Conservation (phyloP, 1,284 basidiomycete genomes). For the Tilletia walkeri region DNA sequence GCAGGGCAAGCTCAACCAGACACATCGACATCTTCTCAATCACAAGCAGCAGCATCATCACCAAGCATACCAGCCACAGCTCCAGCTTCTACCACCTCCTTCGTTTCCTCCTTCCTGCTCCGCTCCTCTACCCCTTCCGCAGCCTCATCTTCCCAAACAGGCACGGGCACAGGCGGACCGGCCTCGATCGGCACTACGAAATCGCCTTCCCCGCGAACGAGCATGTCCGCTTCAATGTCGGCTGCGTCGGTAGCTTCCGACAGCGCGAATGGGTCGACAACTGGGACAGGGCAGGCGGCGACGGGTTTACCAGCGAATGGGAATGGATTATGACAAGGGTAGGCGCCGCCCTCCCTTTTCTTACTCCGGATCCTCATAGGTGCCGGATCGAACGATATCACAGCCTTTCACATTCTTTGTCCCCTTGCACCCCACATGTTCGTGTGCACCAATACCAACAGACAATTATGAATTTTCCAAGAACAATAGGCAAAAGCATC, state of each 20-base stretch:
- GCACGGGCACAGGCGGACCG: not conserved
- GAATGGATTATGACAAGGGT: too few species aligned
- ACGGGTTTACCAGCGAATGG: too few species aligned
- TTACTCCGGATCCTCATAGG: too few species aligned
- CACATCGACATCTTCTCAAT: conserved; percentile 1
- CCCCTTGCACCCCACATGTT: too few species aligned
- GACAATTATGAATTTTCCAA: too few species aligned
- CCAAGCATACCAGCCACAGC: not conserved
- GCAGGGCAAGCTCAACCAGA: conserved; percentile 32
- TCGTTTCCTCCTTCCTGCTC: not conserved
- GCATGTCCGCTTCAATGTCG: conserved; percentile 2
- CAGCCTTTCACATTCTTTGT: too few species aligned
- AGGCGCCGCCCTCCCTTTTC: too few species aligned
- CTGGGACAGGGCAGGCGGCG: too few species aligned
- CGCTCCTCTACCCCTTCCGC: not conserved
- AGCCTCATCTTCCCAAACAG: not conserved
- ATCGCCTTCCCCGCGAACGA: not conserved
- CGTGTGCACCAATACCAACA: too few species aligned
- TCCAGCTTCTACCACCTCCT: not conserved
- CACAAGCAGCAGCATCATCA: conserved; percentile 12
- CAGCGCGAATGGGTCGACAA: too few species aligned
- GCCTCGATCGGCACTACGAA: not conserved
- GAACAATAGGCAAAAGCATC: too few species aligned
- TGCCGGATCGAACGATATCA: too few species aligned
- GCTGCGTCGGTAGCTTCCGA: not conserved